phyloP scores from a whole-genome alignment of 1,284 basidiomycete genomes.

The Leccinum pachyderme region DNA sequence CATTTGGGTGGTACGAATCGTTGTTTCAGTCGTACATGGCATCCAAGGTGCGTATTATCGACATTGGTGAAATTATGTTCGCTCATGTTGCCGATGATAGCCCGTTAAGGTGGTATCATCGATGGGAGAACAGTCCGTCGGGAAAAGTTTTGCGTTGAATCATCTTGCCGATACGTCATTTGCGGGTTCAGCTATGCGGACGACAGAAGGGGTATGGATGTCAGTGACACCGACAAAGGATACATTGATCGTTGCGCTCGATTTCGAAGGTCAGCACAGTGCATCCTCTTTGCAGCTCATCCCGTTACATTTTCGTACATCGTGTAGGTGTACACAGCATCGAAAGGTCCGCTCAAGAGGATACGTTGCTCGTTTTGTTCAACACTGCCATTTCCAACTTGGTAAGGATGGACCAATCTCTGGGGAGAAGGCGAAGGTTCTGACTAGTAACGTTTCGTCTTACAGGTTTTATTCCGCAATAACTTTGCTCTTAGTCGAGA shows the following conservation, averaged over 20 bases:
- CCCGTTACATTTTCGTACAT: neutral
- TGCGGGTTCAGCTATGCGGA: slow-evolving; percentile 65
- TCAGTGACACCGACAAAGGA: slow-evolving; percentile 61
- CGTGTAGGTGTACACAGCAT: slow-evolving; percentile 58
- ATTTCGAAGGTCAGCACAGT: slow-evolving; percentile 52
- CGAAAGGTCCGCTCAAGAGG: slow-evolving; percentile 62
- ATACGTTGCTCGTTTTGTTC: slow-evolving; percentile 60
- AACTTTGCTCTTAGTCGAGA: slow-evolving; percentile 61
- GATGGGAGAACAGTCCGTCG: slow-evolving; percentile 68
- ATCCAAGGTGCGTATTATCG: slow-evolving; percentile 40
- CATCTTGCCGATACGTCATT: slow-evolving; percentile 65
- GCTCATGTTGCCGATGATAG: slow-evolving; percentile 30
- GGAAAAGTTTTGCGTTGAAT: slow-evolving; percentile 60
- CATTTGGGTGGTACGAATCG: slow-evolving; percentile 67
- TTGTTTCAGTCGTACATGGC: slow-evolving; percentile 63
- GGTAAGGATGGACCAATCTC: neutral
- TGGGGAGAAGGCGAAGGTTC: no score
- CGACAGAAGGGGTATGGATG: slow-evolving; percentile 68
- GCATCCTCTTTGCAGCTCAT: neutral
- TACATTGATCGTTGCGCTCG: slow-evolving; percentile 54
- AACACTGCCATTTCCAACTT: slow-evolving; percentile 66
- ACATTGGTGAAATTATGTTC: rapidly evolving
- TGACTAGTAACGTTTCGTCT: neutral
- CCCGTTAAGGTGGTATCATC: slow-evolving; percentile 64
- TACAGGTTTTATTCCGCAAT: slow-evolving; percentile 59